Evolutionary conservation across 768 basidiomycete species (phyloP), one percentile per base, ranked within the genome.

Genomic region (Lentinula sp.): DNA sequence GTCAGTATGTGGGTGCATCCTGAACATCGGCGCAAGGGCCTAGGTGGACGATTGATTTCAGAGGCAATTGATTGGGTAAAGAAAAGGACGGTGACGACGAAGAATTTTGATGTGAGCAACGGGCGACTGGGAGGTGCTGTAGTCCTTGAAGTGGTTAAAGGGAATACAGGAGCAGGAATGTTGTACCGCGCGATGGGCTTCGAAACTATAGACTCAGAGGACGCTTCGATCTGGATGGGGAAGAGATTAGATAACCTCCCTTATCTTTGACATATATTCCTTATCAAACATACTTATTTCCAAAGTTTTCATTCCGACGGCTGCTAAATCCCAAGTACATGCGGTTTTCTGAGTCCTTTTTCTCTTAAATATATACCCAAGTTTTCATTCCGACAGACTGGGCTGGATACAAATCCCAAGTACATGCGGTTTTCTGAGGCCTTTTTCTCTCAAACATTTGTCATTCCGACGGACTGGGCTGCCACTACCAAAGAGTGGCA

Each of bases 1-100:
- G 59, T 65, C 16, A 67, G 69, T 0, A 65, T 70, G 63, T 69
- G 69, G 68, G 64, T 70, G 3, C 65, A 66, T 54, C 66, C 68
- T 4, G 64, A 66, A 10, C 68, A 70, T 51, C 62, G 67, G 23
- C 61, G 65, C 34, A 66, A 61, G 62, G 68, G 69, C 37, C 18
- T 62, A 39, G 37, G 31, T 34, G 15, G 34, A 16, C 16, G 2
- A 9, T 52, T 52, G 51, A 52, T 52, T 10, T 28, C 23, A 16
- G 11, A 11, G 15, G 51, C 51, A 5, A 8, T 52, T 31, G 51
- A 52, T 32, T 52, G 51, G 51, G 51, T 34, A 6, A 52, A 52
- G 13, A 35, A n/a, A 3, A 34, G 34, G 11, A n/a, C 31, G 4
- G 2, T 18, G 28, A 28, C 8, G 28, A 4, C 28, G 0, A 28